Evolutionary conservation across 441 rosid genomes (phyloP), one percentile per base, ranked within the genome.

Genomic region (Populus hybrid): DNA sequence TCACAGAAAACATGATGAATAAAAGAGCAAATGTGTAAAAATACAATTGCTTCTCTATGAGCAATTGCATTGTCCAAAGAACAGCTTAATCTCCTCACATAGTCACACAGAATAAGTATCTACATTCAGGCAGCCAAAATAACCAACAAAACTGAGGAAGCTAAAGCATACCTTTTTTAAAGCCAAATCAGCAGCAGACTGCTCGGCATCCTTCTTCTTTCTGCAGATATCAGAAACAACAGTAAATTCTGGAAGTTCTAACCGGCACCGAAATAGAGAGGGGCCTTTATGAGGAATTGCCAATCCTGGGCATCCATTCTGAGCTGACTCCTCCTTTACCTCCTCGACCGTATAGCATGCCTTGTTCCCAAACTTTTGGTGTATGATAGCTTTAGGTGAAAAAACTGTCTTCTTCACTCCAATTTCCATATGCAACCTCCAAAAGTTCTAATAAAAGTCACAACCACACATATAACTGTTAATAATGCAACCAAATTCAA

Each of bases 121-220:
- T 6, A 54, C 21, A 16, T 24, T 14, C 20, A 30, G 2, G 30
- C 46, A 73, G 20, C 11, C 7, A 11, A 73, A 0, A 35, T n/a
- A 11, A 61, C 28, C 28, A 30, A 57, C 14, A 73, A 5, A n/a
- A 21, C 20, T 12, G 67, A 79, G 35, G 57, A 79, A 79, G 70
- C 72, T 35, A 74, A 78, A 50, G 35, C 77, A 61, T 78, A 92
- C 99, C 93, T 82, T 91, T 64, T 88, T 85, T 35, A 96, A 77
- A 71, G 97, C 99, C 84, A 89, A 81, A 85, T 96, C 89, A 54
- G 97, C 98, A 83, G 97, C 98, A 85, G 88, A 88, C 77, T 91
- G 99, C 87, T 96, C 98, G 0, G 98, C 93, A 24, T 96, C 98
- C 85, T 94, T 94, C 85, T 95, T 95, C 85, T 87, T 96, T 81